Evolutionary conservation across 768 basidiomycete species (phyloP).

Genomic region (Russula compacta): DNA sequence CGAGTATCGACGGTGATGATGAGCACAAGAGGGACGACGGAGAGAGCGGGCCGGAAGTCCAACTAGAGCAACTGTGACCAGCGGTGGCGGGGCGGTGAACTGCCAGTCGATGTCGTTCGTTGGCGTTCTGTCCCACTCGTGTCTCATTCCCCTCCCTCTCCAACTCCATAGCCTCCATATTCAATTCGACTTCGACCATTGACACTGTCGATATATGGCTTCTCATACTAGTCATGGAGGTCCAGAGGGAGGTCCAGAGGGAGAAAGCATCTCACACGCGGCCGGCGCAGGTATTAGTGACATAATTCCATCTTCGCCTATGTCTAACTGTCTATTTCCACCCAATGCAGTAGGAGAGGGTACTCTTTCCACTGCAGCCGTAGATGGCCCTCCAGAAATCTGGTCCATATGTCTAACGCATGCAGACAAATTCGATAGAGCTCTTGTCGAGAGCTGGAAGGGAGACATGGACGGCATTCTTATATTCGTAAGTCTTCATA

Average conservation of each 20-base stretch:
- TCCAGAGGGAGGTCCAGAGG: neutral
- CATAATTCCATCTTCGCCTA: neutral
- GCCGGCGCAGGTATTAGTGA: neutral
- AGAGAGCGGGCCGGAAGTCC: neutral
- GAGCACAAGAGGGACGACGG: neutral
- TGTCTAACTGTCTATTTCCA: neutral
- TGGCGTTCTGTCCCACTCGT: neutral
- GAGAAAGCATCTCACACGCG: neutral
- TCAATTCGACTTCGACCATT: neutral
- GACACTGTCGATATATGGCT: neutral
- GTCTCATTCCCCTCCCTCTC: neutral
- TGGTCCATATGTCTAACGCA: conserved; percentile 12
- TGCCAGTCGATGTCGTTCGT: neutral
- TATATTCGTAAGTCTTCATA: conserved; percentile 13
- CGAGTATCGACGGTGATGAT: too few species aligned
- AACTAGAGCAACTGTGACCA: neutral
- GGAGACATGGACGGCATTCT: conserved; percentile 20
- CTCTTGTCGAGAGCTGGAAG: conserved; percentile 15
- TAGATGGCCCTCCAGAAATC: neutral
- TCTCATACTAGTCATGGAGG: neutral
- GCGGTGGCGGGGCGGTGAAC: neutral
- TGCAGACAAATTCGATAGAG: conserved; percentile 12
- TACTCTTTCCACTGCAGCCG: neutral
- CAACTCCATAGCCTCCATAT: too few species aligned
- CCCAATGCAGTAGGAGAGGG: neutral